Evolutionary conservation across 2,329 filamentous ascomycete genomes (phyloP), one percentile per base, ranked within the genome.

Genomic region (Talaromyces piceae): DNA sequence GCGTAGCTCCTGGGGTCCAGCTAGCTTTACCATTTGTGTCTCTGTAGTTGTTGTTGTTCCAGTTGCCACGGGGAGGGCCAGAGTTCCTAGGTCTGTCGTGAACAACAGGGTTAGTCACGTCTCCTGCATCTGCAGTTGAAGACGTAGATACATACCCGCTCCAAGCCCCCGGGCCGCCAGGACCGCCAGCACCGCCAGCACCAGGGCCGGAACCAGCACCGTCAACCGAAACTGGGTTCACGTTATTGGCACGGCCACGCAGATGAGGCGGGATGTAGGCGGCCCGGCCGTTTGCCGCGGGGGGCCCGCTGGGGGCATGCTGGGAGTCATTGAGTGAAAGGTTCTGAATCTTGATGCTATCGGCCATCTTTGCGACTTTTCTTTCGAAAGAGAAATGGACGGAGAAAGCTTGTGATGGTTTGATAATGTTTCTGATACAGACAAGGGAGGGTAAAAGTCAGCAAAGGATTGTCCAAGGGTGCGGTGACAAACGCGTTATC

Each of bases 261-360:
- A 83, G 77, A 67, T 84, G 81, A 61, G 81, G 81, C 63, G 81
- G 81, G 60, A 84, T 83, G 69, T 84, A 84, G 61, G 81, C 77
- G 67, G 79, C 74, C 64, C 80, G 81, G 61, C 78, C 77, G 54
- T 46, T 53, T 45, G 51, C 46, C 46, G 51, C 41, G 46, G 51
- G 50, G 22, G 45, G 51, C 26, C 51, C 51, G 57, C 68, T 68
- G 64, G 70, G 68, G 39, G 39, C 80, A 66, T 83, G 80, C 70
- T 82, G 77, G 55, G 79, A 81, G 59, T 84, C 81, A 67, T 80
- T 78, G 61, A 85, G 72, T 58, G 67, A 66, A 47, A 70, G 59
- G 59, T 65, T 65, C 59, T 63, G 67, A 63, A 70, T 68, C 52
- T 68, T 66, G 55, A 70, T 62, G 56, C 66, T 60, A 63, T 70